These are phyloP conservation scores for Cephaloascus albidus DNA, from an alignment of 805 yeast species.

Conservation along the genomic window DNA sequence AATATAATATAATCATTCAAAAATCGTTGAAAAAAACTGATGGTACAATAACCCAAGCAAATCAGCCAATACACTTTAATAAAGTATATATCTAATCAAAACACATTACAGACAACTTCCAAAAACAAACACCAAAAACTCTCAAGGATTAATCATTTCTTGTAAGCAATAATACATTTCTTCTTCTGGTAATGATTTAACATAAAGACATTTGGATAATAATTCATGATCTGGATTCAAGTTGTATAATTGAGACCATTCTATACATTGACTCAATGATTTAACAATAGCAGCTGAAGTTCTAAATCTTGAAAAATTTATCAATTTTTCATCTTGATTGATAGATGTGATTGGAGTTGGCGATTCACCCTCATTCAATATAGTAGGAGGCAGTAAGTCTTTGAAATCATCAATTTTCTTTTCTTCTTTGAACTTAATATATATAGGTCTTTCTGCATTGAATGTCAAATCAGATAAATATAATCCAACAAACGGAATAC, in stretches of 20 bases:
- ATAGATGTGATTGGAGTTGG: constrained; percentile 5
- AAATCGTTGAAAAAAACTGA: too few relatives aligned
- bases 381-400: constrained; percentile 2
- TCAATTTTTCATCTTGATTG: constrained; percentile 26
- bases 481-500: constrained; percentile 85
- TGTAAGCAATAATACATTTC: constrained; percentile 44
- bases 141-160: background rate
- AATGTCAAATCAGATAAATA: constrained; percentile 76
- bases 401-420: constrained; percentile 3
- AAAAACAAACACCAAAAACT: too few relatives aligned
- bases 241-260: constrained; percentile 69
- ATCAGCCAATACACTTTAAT: too few relatives aligned
- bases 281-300: constrained; percentile 71
- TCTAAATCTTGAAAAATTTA: constrained; percentile 73
- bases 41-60: too few relatives aligned
- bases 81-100: too few relatives aligned
- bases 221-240: constrained; percentile 50
- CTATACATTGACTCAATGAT: constrained; percentile 70
- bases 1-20: too few relatives aligned
- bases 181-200: constrained; percentile 62
- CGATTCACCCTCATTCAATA: constrained; percentile 2
- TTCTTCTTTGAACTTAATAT: constrained; percentile 15
- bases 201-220: constrained; percentile 75
- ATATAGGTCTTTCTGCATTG: constrained; percentile 55
- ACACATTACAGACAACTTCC: too few relatives aligned